Evolutionary conservation across 768 basidiomycete species (phyloP).

Genomic region (Leccinum obscurum): DNA sequence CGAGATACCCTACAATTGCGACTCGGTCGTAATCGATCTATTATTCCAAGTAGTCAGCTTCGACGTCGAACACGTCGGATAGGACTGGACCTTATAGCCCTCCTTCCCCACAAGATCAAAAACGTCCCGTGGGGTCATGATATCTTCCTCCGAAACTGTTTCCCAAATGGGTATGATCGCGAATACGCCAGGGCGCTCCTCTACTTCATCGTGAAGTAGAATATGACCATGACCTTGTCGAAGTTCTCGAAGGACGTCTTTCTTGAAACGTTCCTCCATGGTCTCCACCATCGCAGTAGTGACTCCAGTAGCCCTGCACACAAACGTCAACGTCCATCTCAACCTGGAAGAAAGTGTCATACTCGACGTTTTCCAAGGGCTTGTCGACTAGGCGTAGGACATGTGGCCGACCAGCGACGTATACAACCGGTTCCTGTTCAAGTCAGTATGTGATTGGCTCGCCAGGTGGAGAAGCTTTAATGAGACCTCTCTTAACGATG

Average conservation of each 20-base stretch:
- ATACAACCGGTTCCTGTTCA: slow-evolving; percentile 86
- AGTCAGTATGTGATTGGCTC: background rate
- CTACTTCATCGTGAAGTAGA: slow-evolving; percentile 92
- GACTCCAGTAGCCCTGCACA: slow-evolving; percentile 83
- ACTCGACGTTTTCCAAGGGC: slow-evolving; percentile 96
- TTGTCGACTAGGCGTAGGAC: slow-evolving; percentile 85
- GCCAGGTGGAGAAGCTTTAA: background rate
- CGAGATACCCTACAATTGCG: slow-evolving; percentile 65
- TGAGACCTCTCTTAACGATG: slow-evolving; percentile 84
- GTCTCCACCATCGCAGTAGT: slow-evolving; percentile 86
- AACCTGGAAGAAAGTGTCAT: slow-evolving; percentile 26
- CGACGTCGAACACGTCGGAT: background rate
- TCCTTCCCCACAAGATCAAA: slow-evolving; percentile 73
- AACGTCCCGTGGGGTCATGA: slow-evolving; percentile 85
- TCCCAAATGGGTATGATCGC: slow-evolving; percentile 96
- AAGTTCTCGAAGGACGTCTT: slow-evolving; percentile 85
- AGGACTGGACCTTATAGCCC: slow-evolving; percentile 57
- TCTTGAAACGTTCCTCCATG: slow-evolving; percentile 88
- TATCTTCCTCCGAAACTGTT: slow-evolving; percentile 73
- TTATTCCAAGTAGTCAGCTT: slow-evolving; percentile 5
- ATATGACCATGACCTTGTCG: slow-evolving; percentile 68
- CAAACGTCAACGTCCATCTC: background rate
- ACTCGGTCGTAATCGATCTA: slow-evolving; percentile 88
- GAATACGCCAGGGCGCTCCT: slow-evolving; percentile 88
- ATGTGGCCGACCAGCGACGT: slow-evolving; percentile 83